These are phyloP conservation scores for Volutella citrinella DNA, from an alignment of 2,329 filamentous ascomycete genomes.

Conservation along the genomic window DNA sequence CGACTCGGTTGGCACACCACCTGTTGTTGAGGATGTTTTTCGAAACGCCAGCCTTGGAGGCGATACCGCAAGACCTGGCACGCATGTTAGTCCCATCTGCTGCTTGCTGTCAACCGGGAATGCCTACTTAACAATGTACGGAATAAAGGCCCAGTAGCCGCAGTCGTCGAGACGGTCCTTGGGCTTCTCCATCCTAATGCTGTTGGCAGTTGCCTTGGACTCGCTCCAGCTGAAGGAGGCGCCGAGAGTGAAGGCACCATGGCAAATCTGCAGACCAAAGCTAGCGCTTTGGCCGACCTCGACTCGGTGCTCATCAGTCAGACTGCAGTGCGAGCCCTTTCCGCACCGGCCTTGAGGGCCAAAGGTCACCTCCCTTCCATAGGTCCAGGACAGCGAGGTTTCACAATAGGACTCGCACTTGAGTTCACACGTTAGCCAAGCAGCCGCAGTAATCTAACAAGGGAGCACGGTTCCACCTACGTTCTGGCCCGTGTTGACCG, in stretches of 20 bases:
- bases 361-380: no score
- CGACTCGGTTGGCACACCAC: conserved; percentile 5
- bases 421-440: no score
- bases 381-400: no score
- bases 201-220: conserved; percentile 2
- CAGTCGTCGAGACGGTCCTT: conserved; percentile 5
- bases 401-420: no score
- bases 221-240: conserved; percentile 5
- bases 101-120: no score
- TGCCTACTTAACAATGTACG: conserved; percentile 5
- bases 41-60: conserved; percentile 2
- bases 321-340: no score
- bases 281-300: conserved; percentile 4
- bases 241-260: conserved; percentile 2
- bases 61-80: conserved; percentile 6
- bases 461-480: no score
- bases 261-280: conserved; percentile 2
- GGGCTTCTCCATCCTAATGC: conserved; percentile 4
- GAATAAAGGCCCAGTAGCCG: conserved; percentile 11
- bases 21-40: conserved; percentile 4
- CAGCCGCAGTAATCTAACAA: no score
- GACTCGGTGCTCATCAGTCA: no score
- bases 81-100: no score
- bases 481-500: no score
- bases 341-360: no score